A percentile compares a stretch with the other conserved stretches of the same genome.
These are phyloP conservation scores for Phytomonas francai DNA, from an alignment of 208 protist species.

Conservation along the genomic window DNA sequence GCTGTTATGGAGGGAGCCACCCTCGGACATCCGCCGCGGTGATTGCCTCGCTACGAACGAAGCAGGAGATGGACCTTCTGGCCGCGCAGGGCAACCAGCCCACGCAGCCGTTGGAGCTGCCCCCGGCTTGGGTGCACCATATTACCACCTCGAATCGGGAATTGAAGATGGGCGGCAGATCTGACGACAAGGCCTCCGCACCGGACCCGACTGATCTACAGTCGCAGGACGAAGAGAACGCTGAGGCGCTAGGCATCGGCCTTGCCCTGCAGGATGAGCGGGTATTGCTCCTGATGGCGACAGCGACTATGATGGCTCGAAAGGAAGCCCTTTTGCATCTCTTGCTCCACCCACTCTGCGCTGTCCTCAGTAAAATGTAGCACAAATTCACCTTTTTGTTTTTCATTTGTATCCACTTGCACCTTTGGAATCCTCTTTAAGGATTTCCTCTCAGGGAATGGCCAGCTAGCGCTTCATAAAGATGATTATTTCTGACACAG, in stretches of 20 bases:
- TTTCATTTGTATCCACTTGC: not conserved
- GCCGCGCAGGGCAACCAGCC: constrained; percentile 22
- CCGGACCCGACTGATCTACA: not conserved
- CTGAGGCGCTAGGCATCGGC: constrained; percentile 31
- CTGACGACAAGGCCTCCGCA: not conserved
- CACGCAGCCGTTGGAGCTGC: not conserved
- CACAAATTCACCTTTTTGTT: not conserved
- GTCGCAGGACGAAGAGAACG: constrained; percentile 4
- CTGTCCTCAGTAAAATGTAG: constrained; percentile 55
- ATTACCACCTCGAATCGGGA: not conserved
- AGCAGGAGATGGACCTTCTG: constrained; percentile 28
- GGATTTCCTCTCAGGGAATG: not conserved
- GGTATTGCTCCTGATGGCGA: constrained; percentile 55
- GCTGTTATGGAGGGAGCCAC: not conserved
- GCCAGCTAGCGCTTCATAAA: not conserved
- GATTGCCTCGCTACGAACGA: constrained; percentile 19
- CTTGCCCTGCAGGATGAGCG: constrained; percentile 61
- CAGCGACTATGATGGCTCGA: constrained; percentile 67
- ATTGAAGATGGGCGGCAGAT: not conserved
- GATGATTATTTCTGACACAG: not conserved
- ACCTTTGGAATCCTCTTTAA: not conserved
- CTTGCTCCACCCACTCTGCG: constrained; percentile 48
- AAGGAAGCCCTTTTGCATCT: constrained; percentile 70
- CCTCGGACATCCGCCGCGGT: not conserved
- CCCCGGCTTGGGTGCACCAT: not conserved